phyloP scores from a whole-genome alignment of 192 early-diverging fungal genomes.

The Linnemannia exigua region DNA sequence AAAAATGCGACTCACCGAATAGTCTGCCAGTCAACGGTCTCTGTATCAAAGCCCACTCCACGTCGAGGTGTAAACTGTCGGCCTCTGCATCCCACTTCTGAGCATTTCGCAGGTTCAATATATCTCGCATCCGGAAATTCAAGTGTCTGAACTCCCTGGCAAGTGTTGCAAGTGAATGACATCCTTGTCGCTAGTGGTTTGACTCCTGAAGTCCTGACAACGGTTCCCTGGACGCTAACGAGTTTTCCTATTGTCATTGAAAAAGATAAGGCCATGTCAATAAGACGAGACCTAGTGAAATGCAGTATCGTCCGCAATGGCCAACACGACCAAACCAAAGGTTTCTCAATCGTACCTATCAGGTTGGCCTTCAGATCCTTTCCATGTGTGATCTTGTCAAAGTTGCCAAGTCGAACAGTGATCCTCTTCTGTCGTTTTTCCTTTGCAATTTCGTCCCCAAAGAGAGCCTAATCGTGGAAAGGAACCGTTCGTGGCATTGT shows the following conservation, averaged over 20 bases:
- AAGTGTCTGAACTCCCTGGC: slow-evolving; percentile 68
- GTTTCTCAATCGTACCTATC: slow-evolving; percentile 63
- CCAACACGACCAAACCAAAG: background rate
- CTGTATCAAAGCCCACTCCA: slow-evolving; percentile 61
- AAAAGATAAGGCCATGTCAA: background rate
- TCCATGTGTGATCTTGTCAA: slow-evolving; percentile 37
- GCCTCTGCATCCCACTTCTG: slow-evolving; percentile 74
- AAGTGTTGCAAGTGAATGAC: slow-evolving; percentile 73
- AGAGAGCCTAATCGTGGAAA: slow-evolving; percentile 15
- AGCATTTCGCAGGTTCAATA: slow-evolving; percentile 71
- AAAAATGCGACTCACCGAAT: slow-evolving; percentile 52
- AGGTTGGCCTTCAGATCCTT: slow-evolving; percentile 82
- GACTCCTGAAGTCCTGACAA: slow-evolving; percentile 82
- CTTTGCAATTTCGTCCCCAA: slow-evolving; percentile 24
- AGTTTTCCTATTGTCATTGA: slow-evolving; percentile 62
- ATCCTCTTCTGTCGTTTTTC: slow-evolving; percentile 7
- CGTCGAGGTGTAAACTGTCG: slow-evolving; percentile 73
- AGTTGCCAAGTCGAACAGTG: slow-evolving; percentile 26
- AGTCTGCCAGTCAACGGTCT: slow-evolving; percentile 83
- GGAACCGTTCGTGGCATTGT: too few species aligned
- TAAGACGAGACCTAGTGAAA: background rate
- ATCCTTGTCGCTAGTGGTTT: slow-evolving; percentile 77
- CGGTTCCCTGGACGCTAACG: slow-evolving; percentile 81
- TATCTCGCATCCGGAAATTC: slow-evolving; percentile 77
- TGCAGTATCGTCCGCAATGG: background rate